These are phyloP conservation scores for Wallacemonas collosoma DNA, from an alignment of 208 protist genomes.

Conservation along the genomic window DNA sequence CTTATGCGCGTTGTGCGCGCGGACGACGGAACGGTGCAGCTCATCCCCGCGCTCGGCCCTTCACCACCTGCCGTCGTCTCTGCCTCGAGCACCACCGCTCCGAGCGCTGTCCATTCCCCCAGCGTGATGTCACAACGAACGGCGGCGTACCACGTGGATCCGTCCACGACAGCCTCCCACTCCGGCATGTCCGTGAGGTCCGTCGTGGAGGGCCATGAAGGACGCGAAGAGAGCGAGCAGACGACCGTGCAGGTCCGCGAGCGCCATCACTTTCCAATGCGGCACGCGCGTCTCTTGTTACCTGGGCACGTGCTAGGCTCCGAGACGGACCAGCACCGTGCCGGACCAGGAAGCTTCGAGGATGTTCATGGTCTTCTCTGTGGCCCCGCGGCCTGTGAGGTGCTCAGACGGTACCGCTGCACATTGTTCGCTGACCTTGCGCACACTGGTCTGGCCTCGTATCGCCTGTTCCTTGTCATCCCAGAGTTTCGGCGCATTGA, in stretches of 20 bases:
- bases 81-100: neutral
- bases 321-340: slow-evolving; percentile 34
- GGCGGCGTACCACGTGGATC: neutral
- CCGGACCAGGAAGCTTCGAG: slow-evolving; percentile 37
- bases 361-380: slow-evolving; percentile 54
- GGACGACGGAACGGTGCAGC: slow-evolving; percentile 5
- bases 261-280: slow-evolving; percentile 59
- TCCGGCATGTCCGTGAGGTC: too few relatives aligned
- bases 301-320: slow-evolving; percentile 51
- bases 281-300: slow-evolving; percentile 35
- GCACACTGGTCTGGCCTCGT: slow-evolving; percentile 21
- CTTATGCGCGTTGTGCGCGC: neutral
- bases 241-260: slow-evolving; percentile 34
- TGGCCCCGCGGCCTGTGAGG: slow-evolving; percentile 47
- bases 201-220: too few relatives aligned
- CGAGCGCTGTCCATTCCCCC: too few relatives aligned
- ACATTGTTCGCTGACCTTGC: slow-evolving; percentile 45
- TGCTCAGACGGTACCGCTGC: slow-evolving; percentile 59
- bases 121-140: too few relatives aligned
- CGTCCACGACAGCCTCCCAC: neutral
- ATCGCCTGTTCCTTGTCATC: slow-evolving; percentile 59
- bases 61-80: neutral
- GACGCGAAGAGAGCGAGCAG: neutral
- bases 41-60: slow-evolving; percentile 12
- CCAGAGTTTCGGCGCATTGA: slow-evolving; percentile 33